These are phyloP conservation scores for Guyanaporus albipodus DNA, from an alignment of 768 basidiomycete genomes.

Conservation along the genomic window DNA sequence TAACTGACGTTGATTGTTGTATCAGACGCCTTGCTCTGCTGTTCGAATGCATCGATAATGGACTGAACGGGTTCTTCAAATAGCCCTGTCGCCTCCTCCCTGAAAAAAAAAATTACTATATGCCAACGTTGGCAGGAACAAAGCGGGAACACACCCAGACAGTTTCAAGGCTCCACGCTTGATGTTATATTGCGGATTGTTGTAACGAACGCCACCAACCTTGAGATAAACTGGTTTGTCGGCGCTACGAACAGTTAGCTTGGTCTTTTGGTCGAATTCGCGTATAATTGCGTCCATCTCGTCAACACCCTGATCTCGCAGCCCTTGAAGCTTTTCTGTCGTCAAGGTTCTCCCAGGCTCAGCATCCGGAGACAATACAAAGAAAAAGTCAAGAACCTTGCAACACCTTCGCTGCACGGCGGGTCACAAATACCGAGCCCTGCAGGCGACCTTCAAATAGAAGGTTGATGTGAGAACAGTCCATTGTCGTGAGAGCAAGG, in stretches of 20 bases:
- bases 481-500: background rate
- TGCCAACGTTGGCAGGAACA: background rate
- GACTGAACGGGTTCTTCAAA: conserved; percentile 9
- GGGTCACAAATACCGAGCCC: conserved; percentile 46
- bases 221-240: background rate
- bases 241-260: background rate
- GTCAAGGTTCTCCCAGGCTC: background rate
- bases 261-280: conserved; percentile 9
- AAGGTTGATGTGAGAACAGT: background rate
- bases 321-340: conserved; percentile 8
- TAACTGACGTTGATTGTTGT: conserved; percentile 2
- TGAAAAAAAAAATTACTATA: background rate
- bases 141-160: conserved; percentile 1
- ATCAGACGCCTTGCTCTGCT: background rate
- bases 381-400: conserved; percentile 22
- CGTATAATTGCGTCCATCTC: conserved; percentile 3
- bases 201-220: background rate
- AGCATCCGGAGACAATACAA: background rate
- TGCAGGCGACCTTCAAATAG: conserved; percentile 38
- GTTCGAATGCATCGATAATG: conserved; percentile 10
- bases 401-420: conserved; percentile 35
- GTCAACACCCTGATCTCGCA: background rate
- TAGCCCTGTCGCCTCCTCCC: conserved; percentile 4
- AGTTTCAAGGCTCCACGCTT: conserved; percentile 4
- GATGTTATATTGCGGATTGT: conserved; percentile 2